Evolutionary conservation across 139 green algal genomes (phyloP), one percentile per base, ranked within the genome.

Genomic region (Chlorella sp.): DNA sequence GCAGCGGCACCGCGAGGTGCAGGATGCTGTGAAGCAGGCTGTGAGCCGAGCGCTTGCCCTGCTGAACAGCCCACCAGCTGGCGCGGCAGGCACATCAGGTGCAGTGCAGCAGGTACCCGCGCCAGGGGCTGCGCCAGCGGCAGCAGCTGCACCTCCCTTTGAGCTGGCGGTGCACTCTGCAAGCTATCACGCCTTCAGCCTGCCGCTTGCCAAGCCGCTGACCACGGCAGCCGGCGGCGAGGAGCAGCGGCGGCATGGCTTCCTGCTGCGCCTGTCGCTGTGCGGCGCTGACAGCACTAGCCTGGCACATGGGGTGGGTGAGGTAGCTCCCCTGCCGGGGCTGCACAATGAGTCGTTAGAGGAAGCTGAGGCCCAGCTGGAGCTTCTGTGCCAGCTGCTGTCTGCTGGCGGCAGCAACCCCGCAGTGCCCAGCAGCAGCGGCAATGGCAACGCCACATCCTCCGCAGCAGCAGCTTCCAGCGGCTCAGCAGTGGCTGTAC

Each of bases 311-410:
- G 94, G 91, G 17, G 34, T 93, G 62, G 95, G 95, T 3, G 96
- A 98, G 84, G 87, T 94, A 23, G 91, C 96, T 0, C 96, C 97
- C 3, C 89, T 99, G 75, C 93, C 93, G 30, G 96, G 96, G 0
- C 89, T 99, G 71, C 95, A 99, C 82, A 30, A 9, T 4, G 96
- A 99, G 90, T 87, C 38, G 2, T 51, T 96, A 63, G 36, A 90
- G 13, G 78, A 94, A 9, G 93, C 91, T 15, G 88, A 92, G 80
- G 78, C 86, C 81, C 93, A 98, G 90, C 64, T 98, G 55, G 71
- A 70, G 13, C 63, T 91, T 79, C 78, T 95, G 56, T 87, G 83
- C 30, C 18, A 72, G 17, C 69, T 88, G 64, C 78, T 95, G 38
- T n/a, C 32, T 28, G 69, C 36, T 4, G 57, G 55, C 51, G 51